These are phyloP conservation scores for Butyriboletus loyo DNA, from an alignment of 768 basidiomycete genomes.

Conservation along the genomic window DNA sequence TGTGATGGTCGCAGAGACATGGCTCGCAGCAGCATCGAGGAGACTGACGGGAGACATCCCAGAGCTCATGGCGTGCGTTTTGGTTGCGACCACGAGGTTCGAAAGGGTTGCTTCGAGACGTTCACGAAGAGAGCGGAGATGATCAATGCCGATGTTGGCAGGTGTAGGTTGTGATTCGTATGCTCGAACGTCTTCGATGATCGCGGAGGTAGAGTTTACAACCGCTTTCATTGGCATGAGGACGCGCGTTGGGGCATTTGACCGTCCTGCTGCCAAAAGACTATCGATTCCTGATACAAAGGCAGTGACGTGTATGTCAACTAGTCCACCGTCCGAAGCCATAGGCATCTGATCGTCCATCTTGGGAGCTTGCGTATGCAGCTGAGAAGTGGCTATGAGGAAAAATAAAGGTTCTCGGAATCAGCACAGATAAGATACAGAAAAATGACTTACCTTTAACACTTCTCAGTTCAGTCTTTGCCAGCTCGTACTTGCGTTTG, in stretches of 20 bases:
- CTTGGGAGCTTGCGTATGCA: slow-evolving; percentile 80
- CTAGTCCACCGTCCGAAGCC: slow-evolving; percentile 79
- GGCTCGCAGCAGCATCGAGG: slow-evolving; percentile 94
- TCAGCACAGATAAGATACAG: neutral
- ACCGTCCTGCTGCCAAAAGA: slow-evolving; percentile 79
- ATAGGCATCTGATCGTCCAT: slow-evolving; percentile 86
- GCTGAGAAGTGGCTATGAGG: slow-evolving; percentile 80
- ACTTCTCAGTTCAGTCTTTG: slow-evolving; percentile 91
- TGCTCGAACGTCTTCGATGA: slow-evolving; percentile 80
- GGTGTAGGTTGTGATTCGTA: slow-evolving; percentile 68
- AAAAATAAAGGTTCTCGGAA: neutral
- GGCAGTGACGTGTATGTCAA: slow-evolving; percentile 87
- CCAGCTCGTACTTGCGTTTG: slow-evolving; percentile 91
- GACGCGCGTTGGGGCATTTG: slow-evolving; percentile 85
- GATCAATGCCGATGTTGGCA: slow-evolving; percentile 62
- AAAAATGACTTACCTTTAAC: slow-evolving; percentile 65
- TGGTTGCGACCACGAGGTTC: slow-evolving; percentile 83
- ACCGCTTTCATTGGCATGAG: slow-evolving; percentile 91
- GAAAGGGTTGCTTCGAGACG: slow-evolving; percentile 83
- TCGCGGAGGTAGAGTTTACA: slow-evolving; percentile 82
- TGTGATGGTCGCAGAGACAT: slow-evolving; percentile 82
- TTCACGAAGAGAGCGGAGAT: slow-evolving; percentile 62
- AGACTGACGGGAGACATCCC: slow-evolving; percentile 94
- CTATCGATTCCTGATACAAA: slow-evolving; percentile 90
- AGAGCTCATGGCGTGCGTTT: slow-evolving; percentile 88